Base-by-base conservation (phyloP, 306 rosid species). In the Citrullus mucosospermus region DNA sequence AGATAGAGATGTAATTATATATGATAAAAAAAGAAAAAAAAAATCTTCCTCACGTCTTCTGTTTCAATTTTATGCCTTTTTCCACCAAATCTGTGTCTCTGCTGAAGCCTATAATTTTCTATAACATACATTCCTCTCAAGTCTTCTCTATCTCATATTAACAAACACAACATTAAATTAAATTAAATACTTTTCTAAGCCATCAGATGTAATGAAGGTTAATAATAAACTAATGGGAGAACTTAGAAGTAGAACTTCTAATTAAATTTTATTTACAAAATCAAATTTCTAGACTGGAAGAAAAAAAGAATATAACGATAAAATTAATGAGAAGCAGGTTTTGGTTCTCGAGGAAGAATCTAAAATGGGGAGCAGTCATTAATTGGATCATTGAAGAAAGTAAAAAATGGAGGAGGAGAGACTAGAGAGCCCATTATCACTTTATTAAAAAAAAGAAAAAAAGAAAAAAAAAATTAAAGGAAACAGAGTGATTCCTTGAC, bases 401-500 rank as follows among this genome's bases (percentile, higher is more conserved):
- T 74, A 63, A 34, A 53, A 18, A 16, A 53, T 13, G 7, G 55
- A 51, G 55, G 17, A 18, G 6, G 77, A 16, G 43, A 30, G 28
- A 25, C 28, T 25, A 25, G 28, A 25, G 43, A 65, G 8, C 15
- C 50, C 13, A 34, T 34, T 16, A 18, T 8, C 58, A 18, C 73
- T 38, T 38, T 66, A 18, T 66, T 18, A 32, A 17, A 4, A 71
- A 17, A 36, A 34, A 34, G 1, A 2, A 34, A 34, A 4, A 34
- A 2, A 34, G 0, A 2, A 0, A 12, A 57, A 18, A 38, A 1
- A 6, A 48, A n/a, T 30, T 22, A 34, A 34, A 70, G 82, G 69
- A 38, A 76, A 44, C 78, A 78, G 50, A 20, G 54, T 74, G 89
- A 84, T 84, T 84, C 88, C 67, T 56, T 46, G 7, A 20, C 89